Percentiles rank a stretch among this genome's conserved stretches.
phyloP scores from a whole-genome alignment of 352 stramenopile species.

The Phytopythium sindhum region DNA sequence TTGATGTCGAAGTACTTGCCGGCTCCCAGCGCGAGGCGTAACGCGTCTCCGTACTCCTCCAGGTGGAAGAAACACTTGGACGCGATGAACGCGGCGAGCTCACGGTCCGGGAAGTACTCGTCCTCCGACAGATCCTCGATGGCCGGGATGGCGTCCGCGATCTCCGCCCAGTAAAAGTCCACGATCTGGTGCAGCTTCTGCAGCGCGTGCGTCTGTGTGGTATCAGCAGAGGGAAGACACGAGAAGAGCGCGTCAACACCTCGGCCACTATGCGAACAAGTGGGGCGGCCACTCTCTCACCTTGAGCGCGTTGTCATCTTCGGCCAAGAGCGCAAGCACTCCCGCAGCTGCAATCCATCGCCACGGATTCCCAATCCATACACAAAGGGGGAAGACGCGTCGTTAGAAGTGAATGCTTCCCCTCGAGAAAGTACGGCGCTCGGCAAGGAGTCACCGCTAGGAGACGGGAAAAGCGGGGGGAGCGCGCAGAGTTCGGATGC shows the following conservation, averaged over 20 bases:
- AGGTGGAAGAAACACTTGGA: conserved; percentile 98
- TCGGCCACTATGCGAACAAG: conserved; percentile 12
- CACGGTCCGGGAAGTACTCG: conserved; percentile 84
- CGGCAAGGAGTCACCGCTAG: neutral
- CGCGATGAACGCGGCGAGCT: conserved; percentile 90
- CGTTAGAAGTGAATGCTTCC: neutral
- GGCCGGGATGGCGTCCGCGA: conserved; percentile 86
- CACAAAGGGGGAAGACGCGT: neutral
- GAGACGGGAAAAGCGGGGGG: neutral
- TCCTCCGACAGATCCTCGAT: conserved; percentile 95
- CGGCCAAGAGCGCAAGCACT: conserved; percentile 88
- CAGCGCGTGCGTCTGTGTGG: conserved; percentile 77
- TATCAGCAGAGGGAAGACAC: neutral
- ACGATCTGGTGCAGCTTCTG: conserved; percentile 91
- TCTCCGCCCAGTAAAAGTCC: conserved; percentile 94
- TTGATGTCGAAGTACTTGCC: conserved; percentile 95
- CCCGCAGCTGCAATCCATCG: conserved; percentile 55
- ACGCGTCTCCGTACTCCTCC: conserved; percentile 95
- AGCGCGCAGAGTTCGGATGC: no score
- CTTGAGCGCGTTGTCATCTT: conserved; percentile 90
- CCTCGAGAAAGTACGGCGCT: neutral
- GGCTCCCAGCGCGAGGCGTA: conserved; percentile 93
- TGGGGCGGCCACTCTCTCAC: conserved; percentile 1
- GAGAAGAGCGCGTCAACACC: neutral
- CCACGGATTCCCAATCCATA: neutral